Evolutionary conservation across 768 basidiomycete species (phyloP), one percentile per base, ranked within the genome.

Genomic region (Phlebiopsis gigantea): DNA sequence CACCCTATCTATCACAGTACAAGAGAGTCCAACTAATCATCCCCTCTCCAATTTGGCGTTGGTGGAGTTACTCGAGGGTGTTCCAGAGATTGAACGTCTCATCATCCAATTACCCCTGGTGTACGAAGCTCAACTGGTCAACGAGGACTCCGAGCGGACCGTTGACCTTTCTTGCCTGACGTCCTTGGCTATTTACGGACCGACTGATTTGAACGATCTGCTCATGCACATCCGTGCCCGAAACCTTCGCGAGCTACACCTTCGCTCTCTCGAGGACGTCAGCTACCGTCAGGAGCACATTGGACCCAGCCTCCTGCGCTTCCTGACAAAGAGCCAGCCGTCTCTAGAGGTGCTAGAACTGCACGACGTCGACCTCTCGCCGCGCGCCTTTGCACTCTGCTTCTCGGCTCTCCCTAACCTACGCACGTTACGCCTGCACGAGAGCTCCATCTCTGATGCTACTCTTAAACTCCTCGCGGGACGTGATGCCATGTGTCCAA

Each of bases 361-460:
- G 51, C 72, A 78, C 57, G 79, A 82, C 66, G 62, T 81, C 60
- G 74, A 77, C 61, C 64, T 81, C 29, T 58, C 75, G 39, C 67
- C 69, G 22, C 65, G 67, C 21, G 68, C 72, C 14, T 79, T 79
- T 59, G 63, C 64, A 34, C 63, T 60, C 17, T 71, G 69, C 57
- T 72, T 77, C 62, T 55, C 57, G 17, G 56, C 68, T 21, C 67
- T 82, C 17, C 72, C 75, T 10, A 57, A 60, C 17, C 64, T 85
- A 43, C 71, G 75, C 60, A 76, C 78, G 53, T 70, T 85, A 17
- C 75, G 76, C 53, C 69, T 85, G 39, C 83, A 84, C 63, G 80
- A 82, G 61, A 79, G 79, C 56, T 82, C 83, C 45, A 78, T 87
- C 57, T 67, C 78, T 28, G 79, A 83, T 62, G 65, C 68, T 17